Base-by-base conservation (phyloP, 768 basidiomycete species). In the Mycena epipterygia region DNA sequence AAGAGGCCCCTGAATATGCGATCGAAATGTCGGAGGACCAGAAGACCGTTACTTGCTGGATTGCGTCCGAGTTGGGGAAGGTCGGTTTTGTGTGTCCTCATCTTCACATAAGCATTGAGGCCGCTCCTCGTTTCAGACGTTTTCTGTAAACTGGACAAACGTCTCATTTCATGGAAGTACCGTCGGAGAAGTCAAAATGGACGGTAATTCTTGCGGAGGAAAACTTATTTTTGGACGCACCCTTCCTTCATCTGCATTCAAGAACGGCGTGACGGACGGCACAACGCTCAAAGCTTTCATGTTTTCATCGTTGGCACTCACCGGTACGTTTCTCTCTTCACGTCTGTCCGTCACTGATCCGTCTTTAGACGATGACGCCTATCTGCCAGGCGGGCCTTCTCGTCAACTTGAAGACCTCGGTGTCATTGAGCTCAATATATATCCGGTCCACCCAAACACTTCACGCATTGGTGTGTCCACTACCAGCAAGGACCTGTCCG, bases 31-130 rank as follows among this genome's bases (percentile, higher is more conserved):
- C 73, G 3, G 58, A 74, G 52, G 62, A 51, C 12, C 23, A 42
- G 16, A 74, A 55, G 25, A 56, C 61, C 7, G 71, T 73, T 2
- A 73, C 71, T 41, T 76, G 77, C 37, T 78, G 75, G 76, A 73
- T 78, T 21, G 60, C 72, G 16, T 78, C 77, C 14, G 68, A 74
- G 67, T 68, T 71, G 23, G 77, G 76, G 5, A 76, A 75, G 70
- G 77, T 76, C 16, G 8, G 29, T 21, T 19, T 48, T 58, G n/a
- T n/a, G 0, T 23, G 16, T 16, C 9, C 37, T n/a, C n/a, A n/a
- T n/a, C n/a, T n/a, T n/a, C n/a, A n/a, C n/a, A n/a, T n/a, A n/a
- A n/a, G n/a, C n/a, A n/a, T n/a, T n/a, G 37, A 39, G 37, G 37
- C 37, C 8, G 37, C 8, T 9, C 16, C 9, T 39, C 37, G n/a